Percentiles rank a stretch among this genome's conserved stretches.
phyloP scores from a whole-genome alignment of 805 yeast species.

The Cyberlindnera misumaiensis region DNA sequence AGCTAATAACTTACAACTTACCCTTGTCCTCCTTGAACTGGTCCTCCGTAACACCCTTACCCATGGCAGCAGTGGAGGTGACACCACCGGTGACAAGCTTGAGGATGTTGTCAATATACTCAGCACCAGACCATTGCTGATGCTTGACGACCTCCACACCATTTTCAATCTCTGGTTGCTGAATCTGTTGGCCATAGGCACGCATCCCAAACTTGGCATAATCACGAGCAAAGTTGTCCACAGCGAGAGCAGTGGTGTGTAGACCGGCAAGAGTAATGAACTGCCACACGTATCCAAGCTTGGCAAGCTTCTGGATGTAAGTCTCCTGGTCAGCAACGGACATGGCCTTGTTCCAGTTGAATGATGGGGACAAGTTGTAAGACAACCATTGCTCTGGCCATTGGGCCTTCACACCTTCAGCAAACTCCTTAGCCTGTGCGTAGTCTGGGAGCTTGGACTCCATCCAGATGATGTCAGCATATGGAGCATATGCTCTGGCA shows the following conservation, averaged over 20 bases:
- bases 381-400: slow-evolving; percentile 94
- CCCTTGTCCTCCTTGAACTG: slow-evolving; percentile 57
- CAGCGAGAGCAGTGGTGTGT: slow-evolving; percentile 91
- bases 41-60: slow-evolving; percentile 95
- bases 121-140: slow-evolving; percentile 99
- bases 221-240: slow-evolving; percentile 74
- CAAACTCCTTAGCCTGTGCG: slow-evolving; percentile 89
- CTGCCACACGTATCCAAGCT: slow-evolving; percentile 95
- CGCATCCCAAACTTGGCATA: slow-evolving; percentile 85
- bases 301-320: slow-evolving; percentile 77
- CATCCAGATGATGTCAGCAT: slow-evolving; percentile 96
- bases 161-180: slow-evolving; percentile 77
- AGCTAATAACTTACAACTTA: slow-evolving; percentile 6
- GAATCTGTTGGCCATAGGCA: slow-evolving; percentile 87
- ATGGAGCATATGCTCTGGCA: slow-evolving; percentile 92
- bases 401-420: slow-evolving; percentile 76
- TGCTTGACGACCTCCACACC: slow-evolving; percentile 96
- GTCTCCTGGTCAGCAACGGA: slow-evolving; percentile 79
- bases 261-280: slow-evolving; percentile 95
- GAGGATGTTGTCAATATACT: slow-evolving; percentile 85
- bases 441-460: slow-evolving; percentile 93
- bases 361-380: slow-evolving; percentile 93
- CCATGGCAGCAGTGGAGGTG: slow-evolving; percentile 96
- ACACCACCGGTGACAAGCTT: slow-evolving; percentile 93
- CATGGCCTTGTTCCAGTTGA: slow-evolving; percentile 98